Percentiles rank a stretch among this genome's conserved stretches.
These are phyloP conservation scores for Cucurbita ficifolia DNA, from an alignment of 306 rosid species.

Conservation along the genomic window DNA sequence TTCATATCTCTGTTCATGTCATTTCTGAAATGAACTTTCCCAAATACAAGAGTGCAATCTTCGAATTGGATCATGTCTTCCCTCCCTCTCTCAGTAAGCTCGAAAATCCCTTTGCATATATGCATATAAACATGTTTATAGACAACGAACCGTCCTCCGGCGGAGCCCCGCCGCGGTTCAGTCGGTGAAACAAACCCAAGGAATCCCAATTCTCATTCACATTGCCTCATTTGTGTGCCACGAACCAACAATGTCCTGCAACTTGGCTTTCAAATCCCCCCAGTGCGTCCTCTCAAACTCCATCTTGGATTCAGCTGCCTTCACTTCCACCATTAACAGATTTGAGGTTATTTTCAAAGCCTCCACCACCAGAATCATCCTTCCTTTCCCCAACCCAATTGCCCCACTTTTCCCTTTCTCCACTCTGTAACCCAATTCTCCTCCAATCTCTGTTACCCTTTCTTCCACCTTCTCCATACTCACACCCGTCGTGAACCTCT, in stretches of 20 bases:
- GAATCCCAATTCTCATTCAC: background rate
- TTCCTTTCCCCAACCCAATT: slow-evolving; percentile 56
- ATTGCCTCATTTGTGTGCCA: slow-evolving; percentile 27
- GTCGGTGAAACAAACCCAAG: background rate
- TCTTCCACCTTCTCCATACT: slow-evolving; percentile 30
- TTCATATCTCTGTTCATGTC: background rate
- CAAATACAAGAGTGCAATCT: background rate
- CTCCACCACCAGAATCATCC: slow-evolving; percentile 37
- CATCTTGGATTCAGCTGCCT: slow-evolving; percentile 36
- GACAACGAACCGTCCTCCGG: background rate
- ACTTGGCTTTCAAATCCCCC: slow-evolving; percentile 30
- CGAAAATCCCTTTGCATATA: background rate
- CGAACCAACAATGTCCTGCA: slow-evolving; percentile 38
- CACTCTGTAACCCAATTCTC: slow-evolving; percentile 37
- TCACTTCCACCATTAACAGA: slow-evolving; percentile 37
- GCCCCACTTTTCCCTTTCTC: slow-evolving; percentile 50
- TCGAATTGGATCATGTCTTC: background rate
- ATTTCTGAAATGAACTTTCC: background rate
- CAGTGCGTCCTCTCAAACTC: slow-evolving; percentile 51
- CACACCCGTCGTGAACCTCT: slow-evolving; percentile 37
- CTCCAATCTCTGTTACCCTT: slow-evolving; percentile 44
- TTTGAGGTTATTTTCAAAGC: slow-evolving; percentile 30
- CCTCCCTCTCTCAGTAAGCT: background rate
- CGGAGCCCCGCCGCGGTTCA: background rate
- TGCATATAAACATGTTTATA: background rate